Conservation (phyloP, 768 basidiomycete species). For the Xanthoconium stramineum region DNA sequence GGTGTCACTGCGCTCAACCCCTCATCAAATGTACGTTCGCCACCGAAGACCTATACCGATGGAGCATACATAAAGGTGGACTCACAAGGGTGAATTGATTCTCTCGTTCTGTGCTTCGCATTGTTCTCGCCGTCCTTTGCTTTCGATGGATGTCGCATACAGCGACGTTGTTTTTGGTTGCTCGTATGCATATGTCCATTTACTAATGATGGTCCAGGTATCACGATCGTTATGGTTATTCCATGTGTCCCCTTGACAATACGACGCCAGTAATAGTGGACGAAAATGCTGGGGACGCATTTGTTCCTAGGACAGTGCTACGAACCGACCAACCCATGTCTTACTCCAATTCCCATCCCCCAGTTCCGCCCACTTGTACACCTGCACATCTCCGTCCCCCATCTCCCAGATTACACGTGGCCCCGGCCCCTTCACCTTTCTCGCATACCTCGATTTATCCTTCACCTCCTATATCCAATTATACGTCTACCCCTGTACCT, state of each 20-base stretch:
- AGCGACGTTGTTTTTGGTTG: slow-evolving; percentile 11
- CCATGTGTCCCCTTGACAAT: slow-evolving; percentile 28
- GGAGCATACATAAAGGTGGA: slow-evolving; percentile 21
- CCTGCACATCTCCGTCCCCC: slow-evolving; percentile 29
- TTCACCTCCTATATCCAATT: slow-evolving; percentile 27
- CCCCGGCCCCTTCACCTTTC: slow-evolving; percentile 21
- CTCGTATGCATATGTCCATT: slow-evolving; percentile 9
- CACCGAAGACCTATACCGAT: slow-evolving; percentile 24
- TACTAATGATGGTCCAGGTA: slow-evolving; percentile 25
- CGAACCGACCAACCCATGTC: slow-evolving; percentile 12
- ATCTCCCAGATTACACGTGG: slow-evolving; percentile 26
- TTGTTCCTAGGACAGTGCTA: slow-evolving; percentile 24
- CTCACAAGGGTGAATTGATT: slow-evolving; percentile 27
- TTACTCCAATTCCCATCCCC: slow-evolving; percentile 7
- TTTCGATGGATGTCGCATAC: slow-evolving; percentile 9
- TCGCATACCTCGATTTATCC: slow-evolving; percentile 21
- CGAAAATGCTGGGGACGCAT: slow-evolving; percentile 21
- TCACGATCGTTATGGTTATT: slow-evolving; percentile 27
- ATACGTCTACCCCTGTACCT: slow-evolving; percentile 19
- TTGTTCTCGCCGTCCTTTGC: not conserved
- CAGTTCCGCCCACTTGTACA: slow-evolving; percentile 15
- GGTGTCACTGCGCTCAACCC: slow-evolving; percentile 58
- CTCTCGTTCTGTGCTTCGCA: not conserved
- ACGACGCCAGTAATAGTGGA: slow-evolving; percentile 36
- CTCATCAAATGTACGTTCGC: slow-evolving; percentile 15